phyloP scores from a whole-genome alignment of 2,329 filamentous ascomycete genomes.

The Xylariaceae sp. region DNA sequence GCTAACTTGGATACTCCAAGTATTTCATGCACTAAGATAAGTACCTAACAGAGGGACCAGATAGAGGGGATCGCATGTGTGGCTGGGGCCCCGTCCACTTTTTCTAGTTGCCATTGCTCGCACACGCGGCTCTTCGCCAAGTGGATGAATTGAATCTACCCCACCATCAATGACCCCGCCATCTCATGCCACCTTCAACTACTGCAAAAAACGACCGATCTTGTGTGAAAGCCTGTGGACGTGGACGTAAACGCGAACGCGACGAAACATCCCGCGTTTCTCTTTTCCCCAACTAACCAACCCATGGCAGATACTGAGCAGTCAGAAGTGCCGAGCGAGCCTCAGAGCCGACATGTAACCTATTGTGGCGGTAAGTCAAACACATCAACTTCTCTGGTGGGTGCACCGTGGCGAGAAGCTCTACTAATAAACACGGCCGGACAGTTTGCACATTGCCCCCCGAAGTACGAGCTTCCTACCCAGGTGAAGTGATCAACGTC shows the following conservation, averaged over 20 bases:
- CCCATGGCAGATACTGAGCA: conserved; percentile 62
- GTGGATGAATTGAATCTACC: conserved; percentile 15
- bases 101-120: neutral
- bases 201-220: conserved; percentile 9
- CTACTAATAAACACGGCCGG: conserved; percentile 13
- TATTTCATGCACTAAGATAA: neutral
- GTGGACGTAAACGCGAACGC: conserved; percentile 11
- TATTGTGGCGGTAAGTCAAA: conserved; percentile 64
- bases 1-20: too few species aligned
- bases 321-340: conserved; percentile 51
- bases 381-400: conserved; percentile 13
- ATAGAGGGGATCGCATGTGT: neutral
- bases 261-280: neutral
- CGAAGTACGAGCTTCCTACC: conserved; percentile 54
- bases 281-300: conserved; percentile 9
- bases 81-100: too few species aligned
- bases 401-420: conserved; percentile 8
- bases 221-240: conserved; percentile 3
- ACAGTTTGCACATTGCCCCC: conserved; percentile 69
- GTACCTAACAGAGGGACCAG: neutral
- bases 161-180: conserved; percentile 33
- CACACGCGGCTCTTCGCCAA: conserved; percentile 3
- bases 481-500: neutral
- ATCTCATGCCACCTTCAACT: conserved; percentile 23
- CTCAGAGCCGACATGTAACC: conserved; percentile 57